These are phyloP conservation scores for Nyssa sinensis DNA, from an alignment of 148 eudicot species.

Conservation along the genomic window DNA sequence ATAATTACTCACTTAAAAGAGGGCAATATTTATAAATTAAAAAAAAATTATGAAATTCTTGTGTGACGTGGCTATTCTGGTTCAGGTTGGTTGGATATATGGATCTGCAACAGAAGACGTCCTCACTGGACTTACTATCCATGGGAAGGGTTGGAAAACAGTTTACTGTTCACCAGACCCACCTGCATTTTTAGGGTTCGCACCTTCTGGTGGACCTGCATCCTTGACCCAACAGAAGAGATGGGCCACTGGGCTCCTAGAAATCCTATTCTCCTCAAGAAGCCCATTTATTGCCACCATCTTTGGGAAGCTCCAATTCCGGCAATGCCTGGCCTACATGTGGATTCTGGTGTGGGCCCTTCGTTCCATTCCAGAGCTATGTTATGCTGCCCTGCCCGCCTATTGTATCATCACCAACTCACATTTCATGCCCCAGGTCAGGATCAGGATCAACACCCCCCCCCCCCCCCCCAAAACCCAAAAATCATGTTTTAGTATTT, in stretches of 20 bases:
- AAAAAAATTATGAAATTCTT: no score
- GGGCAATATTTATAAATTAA: no score
- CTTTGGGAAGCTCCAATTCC: slow-evolving; percentile 20
- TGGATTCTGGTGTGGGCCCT: slow-evolving; percentile 23
- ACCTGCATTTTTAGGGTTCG: slow-evolving; percentile 30
- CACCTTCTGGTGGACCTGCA: slow-evolving; percentile 25
- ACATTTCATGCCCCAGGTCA: slow-evolving; percentile 32
- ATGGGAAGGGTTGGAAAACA: slow-evolving; percentile 35
- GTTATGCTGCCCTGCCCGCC: slow-evolving; percentile 34
- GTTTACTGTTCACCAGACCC: slow-evolving; percentile 2
- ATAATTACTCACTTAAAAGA: no score
- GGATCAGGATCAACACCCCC: no score
- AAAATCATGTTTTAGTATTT: no score
- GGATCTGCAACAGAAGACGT: slow-evolving; percentile 39
- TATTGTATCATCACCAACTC: slow-evolving; percentile 31
- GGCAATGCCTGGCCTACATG: slow-evolving; percentile 28
- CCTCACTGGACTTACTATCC: slow-evolving; percentile 33
- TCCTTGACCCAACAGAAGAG: slow-evolving; percentile 33
- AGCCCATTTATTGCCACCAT: slow-evolving; percentile 21
- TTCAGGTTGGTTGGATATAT: slow-evolving; percentile 39
- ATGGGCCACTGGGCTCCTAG: slow-evolving; percentile 40
- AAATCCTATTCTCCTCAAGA: slow-evolving; percentile 11
- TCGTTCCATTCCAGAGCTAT: slow-evolving; percentile 33
- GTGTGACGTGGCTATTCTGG: no score
- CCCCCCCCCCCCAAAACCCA: no score